phyloP scores from a whole-genome alignment of 441 rosid species.

The Kokia cookei region DNA sequence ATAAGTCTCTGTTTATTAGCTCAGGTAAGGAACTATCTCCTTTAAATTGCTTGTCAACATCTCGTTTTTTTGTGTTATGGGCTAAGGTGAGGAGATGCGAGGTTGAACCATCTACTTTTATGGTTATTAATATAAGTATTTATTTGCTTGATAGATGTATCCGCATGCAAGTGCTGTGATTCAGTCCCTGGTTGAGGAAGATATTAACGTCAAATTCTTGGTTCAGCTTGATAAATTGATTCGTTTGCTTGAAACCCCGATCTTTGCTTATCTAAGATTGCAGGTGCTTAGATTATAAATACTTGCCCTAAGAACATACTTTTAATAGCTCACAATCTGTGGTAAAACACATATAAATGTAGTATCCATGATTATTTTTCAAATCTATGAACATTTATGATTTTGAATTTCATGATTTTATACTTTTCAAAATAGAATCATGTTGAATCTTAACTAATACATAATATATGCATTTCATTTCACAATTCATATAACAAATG shows the following conservation, averaged over 20 bases:
- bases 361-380: neutral
- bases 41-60: neutral
- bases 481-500: neutral
- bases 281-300: constrained; percentile 52
- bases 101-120: neutral
- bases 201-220: constrained; percentile 88
- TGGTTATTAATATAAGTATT: neutral
- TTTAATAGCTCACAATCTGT: neutral
- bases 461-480: neutral
- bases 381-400: neutral
- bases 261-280: constrained; percentile 95
- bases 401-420: neutral
- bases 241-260: constrained; percentile 96
- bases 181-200: constrained; percentile 95
- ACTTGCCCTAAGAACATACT: neutral
- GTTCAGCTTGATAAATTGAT: constrained; percentile 98
- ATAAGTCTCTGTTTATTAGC: constrained; percentile 98
- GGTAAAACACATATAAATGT: neutral
- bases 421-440: neutral
- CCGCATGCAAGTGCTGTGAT: constrained; percentile 94
- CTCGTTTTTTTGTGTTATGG: neutral
- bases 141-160: constrained; percentile 64
- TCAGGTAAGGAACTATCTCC: constrained; percentile 44
- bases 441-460: neutral
- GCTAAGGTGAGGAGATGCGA: neutral